phyloP scores from a whole-genome alignment of 2,329 filamentous ascomycete genomes.

The Verticillium albo-atrum region DNA sequence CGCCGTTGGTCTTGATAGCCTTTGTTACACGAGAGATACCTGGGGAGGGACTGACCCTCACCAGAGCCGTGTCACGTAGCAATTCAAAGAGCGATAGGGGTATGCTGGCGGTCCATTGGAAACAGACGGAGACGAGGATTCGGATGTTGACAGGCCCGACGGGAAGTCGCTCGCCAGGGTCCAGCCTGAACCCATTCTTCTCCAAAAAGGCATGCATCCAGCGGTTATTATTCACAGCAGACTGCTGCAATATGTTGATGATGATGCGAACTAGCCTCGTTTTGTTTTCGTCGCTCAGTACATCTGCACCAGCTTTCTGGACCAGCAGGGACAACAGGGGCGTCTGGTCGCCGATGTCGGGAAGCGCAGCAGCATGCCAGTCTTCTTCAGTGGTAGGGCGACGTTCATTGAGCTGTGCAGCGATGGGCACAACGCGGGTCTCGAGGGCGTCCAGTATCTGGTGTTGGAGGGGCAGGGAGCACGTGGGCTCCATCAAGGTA shows the following conservation, averaged over 20 bases:
- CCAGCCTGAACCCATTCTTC: slow-evolving; percentile 20
- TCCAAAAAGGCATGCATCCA: slow-evolving; percentile 26
- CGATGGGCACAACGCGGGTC: slow-evolving; percentile 19
- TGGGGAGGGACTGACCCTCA: slow-evolving; percentile 17
- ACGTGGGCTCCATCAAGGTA: slow-evolving; percentile 13
- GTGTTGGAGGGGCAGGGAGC: slow-evolving; percentile 5
- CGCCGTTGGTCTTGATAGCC: slow-evolving; percentile 14
- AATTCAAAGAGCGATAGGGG: slow-evolving; percentile 12
- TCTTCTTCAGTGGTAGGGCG: slow-evolving; percentile 18
- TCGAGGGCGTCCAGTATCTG: slow-evolving; percentile 21
- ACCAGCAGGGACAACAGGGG: slow-evolving; percentile 13
- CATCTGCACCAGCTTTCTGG: neutral
- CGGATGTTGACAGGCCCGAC: slow-evolving; percentile 14
- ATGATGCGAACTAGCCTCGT: slow-evolving; percentile 17
- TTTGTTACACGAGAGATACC: slow-evolving; percentile 17
- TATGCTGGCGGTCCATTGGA: slow-evolving; percentile 8
- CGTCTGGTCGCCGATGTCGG: slow-evolving; percentile 9
- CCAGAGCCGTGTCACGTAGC: slow-evolving; percentile 12
- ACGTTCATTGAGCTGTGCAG: slow-evolving; percentile 24
- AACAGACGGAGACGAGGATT: slow-evolving; percentile 10
- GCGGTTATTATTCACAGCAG: slow-evolving; percentile 20
- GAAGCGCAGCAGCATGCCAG: slow-evolving; percentile 16
- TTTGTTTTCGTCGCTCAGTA: slow-evolving; percentile 2
- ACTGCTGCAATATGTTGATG: slow-evolving; percentile 18
- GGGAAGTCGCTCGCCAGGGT: slow-evolving; percentile 16